Conservation (phyloP, 2,329 filamentous ascomycete genomes). For the Rutstroemia sp. region DNA sequence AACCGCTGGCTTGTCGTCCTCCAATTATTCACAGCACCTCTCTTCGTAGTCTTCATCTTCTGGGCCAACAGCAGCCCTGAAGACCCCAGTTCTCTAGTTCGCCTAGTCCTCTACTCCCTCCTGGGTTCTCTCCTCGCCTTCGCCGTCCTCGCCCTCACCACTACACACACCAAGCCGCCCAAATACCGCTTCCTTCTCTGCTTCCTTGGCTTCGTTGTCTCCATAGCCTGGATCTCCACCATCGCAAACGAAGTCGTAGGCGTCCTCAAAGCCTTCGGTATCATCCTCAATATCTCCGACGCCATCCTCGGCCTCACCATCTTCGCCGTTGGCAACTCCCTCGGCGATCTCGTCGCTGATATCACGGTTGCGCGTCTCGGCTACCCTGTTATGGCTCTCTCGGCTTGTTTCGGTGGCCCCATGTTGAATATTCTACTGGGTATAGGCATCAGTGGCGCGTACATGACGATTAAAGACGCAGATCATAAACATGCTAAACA, state of each 20-base stretch:
- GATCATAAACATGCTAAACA: conserved; percentile 60
- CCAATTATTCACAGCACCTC: conserved; percentile 79
- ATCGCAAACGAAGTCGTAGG: conserved; percentile 95
- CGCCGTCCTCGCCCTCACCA: conserved; percentile 58
- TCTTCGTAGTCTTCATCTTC: conserved; percentile 71
- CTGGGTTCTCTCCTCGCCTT: conserved; percentile 62
- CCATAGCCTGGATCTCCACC: conserved; percentile 92
- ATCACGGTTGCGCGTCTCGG: conserved; percentile 90
- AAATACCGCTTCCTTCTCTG: conserved; percentile 73
- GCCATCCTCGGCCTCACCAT: conserved; percentile 91
- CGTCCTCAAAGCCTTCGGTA: conserved; percentile 84
- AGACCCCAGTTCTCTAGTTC: conserved; percentile 43
- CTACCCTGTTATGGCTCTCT: conserved; percentile 91
- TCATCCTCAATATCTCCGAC: conserved; percentile 88
- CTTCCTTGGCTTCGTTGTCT: conserved; percentile 83
- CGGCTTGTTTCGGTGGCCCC: conserved; percentile 94
- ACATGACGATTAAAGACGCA: conserved; percentile 71
- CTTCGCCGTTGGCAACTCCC: conserved; percentile 91
- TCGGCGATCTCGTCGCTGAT: conserved; percentile 90
- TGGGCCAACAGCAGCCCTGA: conserved; percentile 63
- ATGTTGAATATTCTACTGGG: conserved; percentile 97
- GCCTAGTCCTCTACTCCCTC: conserved; percentile 56
- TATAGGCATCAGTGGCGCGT: conserved; percentile 83
- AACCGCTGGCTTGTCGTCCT: conserved; percentile 83
- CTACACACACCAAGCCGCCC: conserved; percentile 58